Conservation (phyloP, 441 rosid species). For the Flueggea neowawraea region DNA sequence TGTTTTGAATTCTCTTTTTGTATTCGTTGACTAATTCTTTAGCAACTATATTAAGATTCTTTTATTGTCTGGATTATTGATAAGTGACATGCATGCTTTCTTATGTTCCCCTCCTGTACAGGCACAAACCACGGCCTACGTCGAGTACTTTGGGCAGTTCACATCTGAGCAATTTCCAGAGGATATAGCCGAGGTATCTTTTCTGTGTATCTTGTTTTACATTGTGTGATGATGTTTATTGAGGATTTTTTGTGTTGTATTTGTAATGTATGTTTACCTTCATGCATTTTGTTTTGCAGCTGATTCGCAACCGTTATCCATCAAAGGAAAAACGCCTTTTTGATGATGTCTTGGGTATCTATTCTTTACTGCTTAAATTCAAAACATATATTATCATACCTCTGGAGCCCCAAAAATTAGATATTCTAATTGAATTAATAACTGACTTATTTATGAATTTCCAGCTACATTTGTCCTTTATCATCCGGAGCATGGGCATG, state of each 20-base stretch:
- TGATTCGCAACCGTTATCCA: slow-evolving; percentile 87
- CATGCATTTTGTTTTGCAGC: slow-evolving; percentile 44
- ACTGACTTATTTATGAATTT: slow-evolving; percentile 19
- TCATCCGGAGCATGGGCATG: slow-evolving; percentile 99
- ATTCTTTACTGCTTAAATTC: slow-evolving; percentile 17
- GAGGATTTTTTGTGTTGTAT: slow-evolving; percentile 6
- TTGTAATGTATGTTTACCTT: slow-evolving; percentile 19
- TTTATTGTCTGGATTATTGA: no score
- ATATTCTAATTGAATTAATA: slow-evolving; percentile 5
- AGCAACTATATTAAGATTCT: no score
- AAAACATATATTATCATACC: slow-evolving; percentile 3
- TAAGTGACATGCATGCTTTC: neutral
- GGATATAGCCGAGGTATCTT: slow-evolving; percentile 91
- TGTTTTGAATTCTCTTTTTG: no score
- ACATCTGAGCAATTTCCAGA: slow-evolving; percentile 96
- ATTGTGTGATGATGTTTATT: slow-evolving; percentile 2
- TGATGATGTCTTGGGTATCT: slow-evolving; percentile 92
- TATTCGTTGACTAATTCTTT: no score
- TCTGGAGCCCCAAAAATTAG: slow-evolving; percentile 2
- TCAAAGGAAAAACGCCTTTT: slow-evolving; percentile 78
- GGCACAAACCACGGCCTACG: slow-evolving; percentile 96
- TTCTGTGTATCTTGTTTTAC: neutral
- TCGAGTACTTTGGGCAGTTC: slow-evolving; percentile 93
- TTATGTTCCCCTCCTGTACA: slow-evolving; percentile 18
- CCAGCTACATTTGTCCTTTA: slow-evolving; percentile 96